Evolutionary conservation across 2,329 filamentous ascomycete species (phyloP).

Genomic region (Arachnopeziza araneosa): DNA sequence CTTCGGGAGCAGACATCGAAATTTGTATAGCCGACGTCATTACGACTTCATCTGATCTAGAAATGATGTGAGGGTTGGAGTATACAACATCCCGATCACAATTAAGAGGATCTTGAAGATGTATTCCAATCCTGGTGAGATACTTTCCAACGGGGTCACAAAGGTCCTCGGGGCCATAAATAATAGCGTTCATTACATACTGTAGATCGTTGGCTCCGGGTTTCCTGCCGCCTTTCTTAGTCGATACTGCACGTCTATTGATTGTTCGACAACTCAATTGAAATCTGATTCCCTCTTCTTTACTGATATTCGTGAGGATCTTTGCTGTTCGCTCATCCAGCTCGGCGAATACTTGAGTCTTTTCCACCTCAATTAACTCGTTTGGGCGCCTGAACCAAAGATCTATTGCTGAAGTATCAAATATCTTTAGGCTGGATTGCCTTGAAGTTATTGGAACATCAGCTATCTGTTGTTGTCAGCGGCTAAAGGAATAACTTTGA

Average conservation of each 20-base stretch:
- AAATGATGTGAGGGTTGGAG: constrained; percentile 8
- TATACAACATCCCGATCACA: constrained; percentile 9
- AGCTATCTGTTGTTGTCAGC: neutral
- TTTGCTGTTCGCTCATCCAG: constrained; percentile 49
- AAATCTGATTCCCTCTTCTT: constrained; percentile 66
- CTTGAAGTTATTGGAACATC: constrained; percentile 4
- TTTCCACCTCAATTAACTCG: neutral
- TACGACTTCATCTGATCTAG: neutral
- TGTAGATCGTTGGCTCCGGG: constrained; percentile 4
- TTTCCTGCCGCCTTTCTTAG: constrained; percentile 2
- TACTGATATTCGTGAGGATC: constrained; percentile 53
- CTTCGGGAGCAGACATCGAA: neutral
- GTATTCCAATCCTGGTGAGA: constrained; percentile 5
- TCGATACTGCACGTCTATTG: constrained; percentile 1
- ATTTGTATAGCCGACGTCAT: neutral
- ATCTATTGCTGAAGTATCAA: neutral
- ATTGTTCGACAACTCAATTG: constrained; percentile 3
- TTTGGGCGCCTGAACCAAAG: neutral
- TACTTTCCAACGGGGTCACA: constrained; percentile 4
- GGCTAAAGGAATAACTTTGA: neutral
- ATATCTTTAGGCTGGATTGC: neutral
- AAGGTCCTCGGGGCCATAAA: constrained; percentile 10
- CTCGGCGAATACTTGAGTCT: constrained; percentile 1
- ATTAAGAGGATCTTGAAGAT: constrained; percentile 7
- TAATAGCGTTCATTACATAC: constrained; percentile 4